Evolutionary conservation across 495 filamentous ascomycete genomes (phyloP), one percentile per base, ranked within the genome.

Genomic region (Aspergillus hancockii): DNA sequence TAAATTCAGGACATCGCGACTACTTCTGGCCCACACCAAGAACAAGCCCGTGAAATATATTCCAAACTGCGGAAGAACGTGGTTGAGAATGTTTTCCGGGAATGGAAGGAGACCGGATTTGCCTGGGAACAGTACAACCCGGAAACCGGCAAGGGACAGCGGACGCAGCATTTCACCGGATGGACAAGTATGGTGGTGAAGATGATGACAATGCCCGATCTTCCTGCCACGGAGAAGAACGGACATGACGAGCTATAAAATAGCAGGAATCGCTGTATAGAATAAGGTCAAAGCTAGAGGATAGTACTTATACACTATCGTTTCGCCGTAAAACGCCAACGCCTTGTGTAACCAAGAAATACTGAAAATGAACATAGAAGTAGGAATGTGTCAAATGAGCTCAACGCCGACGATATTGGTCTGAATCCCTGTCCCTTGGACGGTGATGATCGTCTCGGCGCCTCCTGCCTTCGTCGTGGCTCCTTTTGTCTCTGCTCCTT

Each of bases 91-190:
- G 90, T 98, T 52, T 97, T 88, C 78, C 78, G 85, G 38, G 83
- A 86, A 67, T 98, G 94, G 94, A 80, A 87, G 69, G 82, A 88
- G 60, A 98, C 94, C 0, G 92, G 93, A 18, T 98, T 97, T 72
- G 94, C 95, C 10, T 98, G 95, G 95, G 94, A 98, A 71, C 94
- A 98, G 74, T 98, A 97, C 74, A 92, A 97, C 71, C 90, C 93
- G 0, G 91, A 96, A 61, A 96, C 89, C 4, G 94, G 94, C 49
- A 82, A 83, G 55, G 94, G 94, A 32, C 95, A 98, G 79, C 84
- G 94, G 51, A 98, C 92, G 22, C 92, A 96, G 76, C 94, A 98
- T 78, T 98, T 98, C 71, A 95, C 93, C 16, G 94, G 94, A 55
- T 98, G 94, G 94, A 98, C 95, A 50, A 95, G 90, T 71, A 77